These are phyloP conservation scores for Porphyrellus cyaneotinctus DNA, from an alignment of 768 basidiomycete genomes.

Conservation along the genomic window DNA sequence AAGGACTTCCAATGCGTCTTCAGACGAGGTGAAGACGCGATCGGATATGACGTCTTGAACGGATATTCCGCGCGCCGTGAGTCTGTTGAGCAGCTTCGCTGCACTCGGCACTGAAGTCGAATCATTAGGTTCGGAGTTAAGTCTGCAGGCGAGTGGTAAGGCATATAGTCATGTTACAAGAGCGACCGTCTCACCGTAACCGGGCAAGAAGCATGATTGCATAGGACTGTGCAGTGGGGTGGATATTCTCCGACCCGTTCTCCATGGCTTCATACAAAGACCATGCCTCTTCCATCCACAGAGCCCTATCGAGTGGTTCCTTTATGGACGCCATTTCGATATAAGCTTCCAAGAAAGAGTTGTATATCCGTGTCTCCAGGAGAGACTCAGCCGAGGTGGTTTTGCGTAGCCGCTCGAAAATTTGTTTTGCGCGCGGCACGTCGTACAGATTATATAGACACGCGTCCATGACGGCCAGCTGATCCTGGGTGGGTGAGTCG, in stretches of 20 bases:
- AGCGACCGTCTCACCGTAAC: conserved; percentile 40
- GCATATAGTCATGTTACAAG: neutral
- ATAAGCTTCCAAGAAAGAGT: conserved; percentile 65
- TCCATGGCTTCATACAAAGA: conserved; percentile 59
- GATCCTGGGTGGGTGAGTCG: conserved; percentile 63
- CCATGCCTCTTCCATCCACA: conserved; percentile 65
- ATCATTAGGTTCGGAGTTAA: conserved; percentile 33
- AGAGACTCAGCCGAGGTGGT: conserved; percentile 41
- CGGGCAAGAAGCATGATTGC: conserved; percentile 63
- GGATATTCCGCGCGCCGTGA: conserved; percentile 49
- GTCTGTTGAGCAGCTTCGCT: conserved; percentile 38
- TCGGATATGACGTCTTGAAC: conserved; percentile 53
- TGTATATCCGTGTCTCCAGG: conserved; percentile 49
- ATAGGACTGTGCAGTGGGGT: conserved; percentile 58
- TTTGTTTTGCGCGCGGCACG: conserved; percentile 66
- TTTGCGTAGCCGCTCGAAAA: conserved; percentile 64
- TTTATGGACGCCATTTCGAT: conserved; percentile 50
- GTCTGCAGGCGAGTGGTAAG: conserved; percentile 30
- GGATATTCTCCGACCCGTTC: conserved; percentile 39
- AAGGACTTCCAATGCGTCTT: conserved; percentile 54
- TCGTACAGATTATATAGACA: conserved; percentile 76
- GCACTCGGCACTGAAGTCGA: conserved; percentile 13
- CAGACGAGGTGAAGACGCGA: conserved; percentile 49
- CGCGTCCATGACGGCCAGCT: conserved; percentile 75
- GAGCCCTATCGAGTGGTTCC: conserved; percentile 39